A percentile compares a stretch with the other conserved stretches of the same genome.
Conservation (phyloP, 768 basidiomycete genomes). For the Lactarius hengduanensis region DNA sequence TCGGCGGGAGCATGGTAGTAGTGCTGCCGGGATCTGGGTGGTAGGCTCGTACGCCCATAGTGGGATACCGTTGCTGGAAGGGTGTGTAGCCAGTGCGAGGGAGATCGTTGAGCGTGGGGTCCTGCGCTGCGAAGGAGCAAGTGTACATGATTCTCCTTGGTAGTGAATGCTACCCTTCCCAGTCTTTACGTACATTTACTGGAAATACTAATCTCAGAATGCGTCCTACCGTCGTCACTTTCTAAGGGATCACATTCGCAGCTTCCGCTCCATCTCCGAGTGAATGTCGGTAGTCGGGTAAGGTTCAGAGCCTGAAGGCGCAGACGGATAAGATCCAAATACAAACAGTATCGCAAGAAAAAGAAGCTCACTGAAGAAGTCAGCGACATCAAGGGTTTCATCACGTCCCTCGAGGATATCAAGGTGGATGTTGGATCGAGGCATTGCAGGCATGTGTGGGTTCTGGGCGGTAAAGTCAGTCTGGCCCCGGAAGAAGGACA, state of each 20-base stretch:
- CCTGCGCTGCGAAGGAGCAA: constrained; percentile 29
- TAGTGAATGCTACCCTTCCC: constrained; percentile 3
- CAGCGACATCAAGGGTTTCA: constrained; percentile 71
- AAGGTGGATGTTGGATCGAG: constrained; percentile 76
- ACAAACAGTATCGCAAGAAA: not conserved
- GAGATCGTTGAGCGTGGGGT: constrained; percentile 43
- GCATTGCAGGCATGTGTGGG: constrained; percentile 61
- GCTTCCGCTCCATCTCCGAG: constrained; percentile 49
- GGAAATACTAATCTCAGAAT: not conserved
- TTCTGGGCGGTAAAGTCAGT: constrained; percentile 42
- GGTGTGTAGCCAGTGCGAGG: constrained; percentile 73
- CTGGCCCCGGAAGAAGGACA: not conserved
- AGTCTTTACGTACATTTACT: not conserved
- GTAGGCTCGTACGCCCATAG: constrained; percentile 67
- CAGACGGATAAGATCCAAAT: not conserved
- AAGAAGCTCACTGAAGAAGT: constrained; percentile 68
- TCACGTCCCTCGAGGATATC: constrained; percentile 95
- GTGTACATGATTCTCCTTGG: constrained; percentile 24
- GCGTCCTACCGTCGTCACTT: constrained; percentile 1
- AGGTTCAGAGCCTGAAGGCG: constrained; percentile 34
- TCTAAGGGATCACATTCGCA: constrained; percentile 36
- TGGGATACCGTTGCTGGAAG: constrained; percentile 78
- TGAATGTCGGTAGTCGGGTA: constrained; percentile 43
- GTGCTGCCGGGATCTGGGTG: constrained; percentile 59
- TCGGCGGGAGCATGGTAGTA: constrained; percentile 30